These are phyloP conservation scores for Rugosomyces carneus DNA, from an alignment of 1,284 basidiomycete genomes.

Conservation along the genomic window DNA sequence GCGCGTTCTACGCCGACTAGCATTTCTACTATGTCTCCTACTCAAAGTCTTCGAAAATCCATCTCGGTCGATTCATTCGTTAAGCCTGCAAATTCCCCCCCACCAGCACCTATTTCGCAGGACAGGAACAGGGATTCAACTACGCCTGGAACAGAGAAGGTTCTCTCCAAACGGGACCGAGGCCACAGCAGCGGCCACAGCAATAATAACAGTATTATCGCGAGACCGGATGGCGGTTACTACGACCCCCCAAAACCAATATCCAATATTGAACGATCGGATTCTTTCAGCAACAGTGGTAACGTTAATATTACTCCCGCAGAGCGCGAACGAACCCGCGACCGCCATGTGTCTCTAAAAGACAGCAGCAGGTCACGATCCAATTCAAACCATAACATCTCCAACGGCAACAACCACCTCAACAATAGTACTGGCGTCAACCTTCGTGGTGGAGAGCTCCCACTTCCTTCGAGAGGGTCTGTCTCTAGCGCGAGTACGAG, in stretches of 20 bases:
- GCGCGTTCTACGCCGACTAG: constrained; percentile 12
- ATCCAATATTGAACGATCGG: constrained; percentile 50
- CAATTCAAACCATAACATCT: neutral
- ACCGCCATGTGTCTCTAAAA: constrained; percentile 33
- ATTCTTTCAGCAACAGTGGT: constrained; percentile 26
- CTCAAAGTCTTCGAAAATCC: constrained; percentile 55
- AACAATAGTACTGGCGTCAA: constrained; percentile 10
- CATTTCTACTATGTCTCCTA: constrained; percentile 18
- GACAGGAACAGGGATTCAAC: too few relatives aligned
- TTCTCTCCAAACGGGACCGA: neutral
- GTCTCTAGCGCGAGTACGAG: constrained; percentile 27
- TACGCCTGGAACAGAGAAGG: too few relatives aligned
- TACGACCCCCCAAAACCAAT: neutral
- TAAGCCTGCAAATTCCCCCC: neutral
- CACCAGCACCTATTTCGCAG: neutral
- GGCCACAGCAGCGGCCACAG: neutral
- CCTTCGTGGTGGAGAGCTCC: constrained; percentile 46
- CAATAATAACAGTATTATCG: too few relatives aligned
- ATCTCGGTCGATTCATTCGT: constrained; percentile 70
- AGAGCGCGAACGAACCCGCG: constrained; percentile 3
- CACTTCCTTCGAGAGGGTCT: constrained; percentile 45
- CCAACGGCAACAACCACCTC: too few relatives aligned
- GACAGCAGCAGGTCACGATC: constrained; percentile 24
- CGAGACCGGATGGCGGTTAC: neutral
- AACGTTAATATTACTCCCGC: neutral